Conservation (phyloP, 2,329 filamentous ascomycete genomes). For the Diaporthe helianthi region DNA sequence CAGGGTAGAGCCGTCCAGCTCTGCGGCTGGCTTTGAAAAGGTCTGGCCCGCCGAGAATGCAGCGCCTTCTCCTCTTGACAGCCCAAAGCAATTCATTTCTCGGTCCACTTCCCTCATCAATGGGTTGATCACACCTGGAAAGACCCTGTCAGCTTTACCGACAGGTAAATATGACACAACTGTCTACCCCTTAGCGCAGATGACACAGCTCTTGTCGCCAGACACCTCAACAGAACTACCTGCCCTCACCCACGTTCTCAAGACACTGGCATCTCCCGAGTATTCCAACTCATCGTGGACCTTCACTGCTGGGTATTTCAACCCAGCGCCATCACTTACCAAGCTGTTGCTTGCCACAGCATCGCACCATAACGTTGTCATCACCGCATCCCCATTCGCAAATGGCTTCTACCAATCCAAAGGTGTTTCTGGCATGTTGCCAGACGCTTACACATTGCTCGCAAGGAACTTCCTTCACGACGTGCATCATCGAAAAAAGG, state of each 20-base stretch:
- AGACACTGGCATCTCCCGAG: conserved; percentile 66
- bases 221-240: conserved; percentile 90
- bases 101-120: conserved; percentile 72
- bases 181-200: conserved; percentile 86
- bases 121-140: conserved; percentile 67
- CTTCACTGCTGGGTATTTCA: conserved; percentile 98
- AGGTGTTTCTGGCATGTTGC: conserved; percentile 88
- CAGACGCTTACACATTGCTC: conserved; percentile 89
- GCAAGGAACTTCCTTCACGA: conserved; percentile 79
- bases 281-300: conserved; percentile 83
- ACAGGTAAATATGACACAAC: conserved; percentile 62
- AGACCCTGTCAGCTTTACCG: conserved; percentile 38
- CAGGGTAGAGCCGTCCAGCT: conserved; percentile 68
- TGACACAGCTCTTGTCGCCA: conserved; percentile 82
- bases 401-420: conserved; percentile 94
- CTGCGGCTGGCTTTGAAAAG: conserved; percentile 64
- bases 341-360: conserved; percentile 78
- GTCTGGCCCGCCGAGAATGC: conserved; percentile 80
- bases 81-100: conserved; percentile 72
- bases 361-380: conserved; percentile 76
- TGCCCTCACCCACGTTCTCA: conserved; percentile 77
- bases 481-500: conserved; percentile 53
- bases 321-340: conserved; percentile 86
- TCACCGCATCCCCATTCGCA: conserved; percentile 90
- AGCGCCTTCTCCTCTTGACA: conserved; percentile 75